phyloP scores from a whole-genome alignment of 2,329 filamentous ascomycete species.

The Exophiala sideris region DNA sequence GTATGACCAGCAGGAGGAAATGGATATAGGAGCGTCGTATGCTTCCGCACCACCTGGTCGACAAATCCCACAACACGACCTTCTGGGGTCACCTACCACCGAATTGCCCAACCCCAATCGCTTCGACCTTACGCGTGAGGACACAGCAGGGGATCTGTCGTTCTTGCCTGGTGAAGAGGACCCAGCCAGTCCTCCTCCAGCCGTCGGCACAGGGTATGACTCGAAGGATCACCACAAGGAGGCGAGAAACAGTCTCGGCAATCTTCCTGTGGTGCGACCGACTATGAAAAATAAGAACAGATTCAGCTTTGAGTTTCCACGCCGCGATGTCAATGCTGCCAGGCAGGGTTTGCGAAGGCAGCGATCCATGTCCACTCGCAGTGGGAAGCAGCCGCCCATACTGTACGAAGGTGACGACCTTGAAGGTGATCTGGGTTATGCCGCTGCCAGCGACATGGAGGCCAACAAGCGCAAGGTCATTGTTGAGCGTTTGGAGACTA shows the following conservation, averaged over 20 bases:
- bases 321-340: constrained; percentile 74
- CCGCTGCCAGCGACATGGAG: constrained; percentile 90
- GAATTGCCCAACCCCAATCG: constrained; percentile 72
- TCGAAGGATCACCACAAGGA: constrained; percentile 26
- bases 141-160: constrained; percentile 37
- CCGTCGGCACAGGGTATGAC: constrained; percentile 30
- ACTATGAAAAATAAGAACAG: constrained; percentile 28
- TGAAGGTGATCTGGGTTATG: constrained; percentile 91
- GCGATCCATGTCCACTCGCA: constrained; percentile 24
- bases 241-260: constrained; percentile 35
- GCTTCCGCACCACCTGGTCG: constrained; percentile 50
- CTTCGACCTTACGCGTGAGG: constrained; percentile 61
- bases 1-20: constrained; percentile 65
- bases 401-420: constrained; percentile 62
- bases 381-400: constrained; percentile 13
- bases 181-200: constrained; percentile 33
- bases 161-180: constrained; percentile 30
- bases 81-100: constrained; percentile 58
- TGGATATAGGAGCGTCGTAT: constrained; percentile 78
- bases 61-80: constrained; percentile 55
- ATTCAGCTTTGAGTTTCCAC: constrained; percentile 32
- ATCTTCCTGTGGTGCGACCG: constrained; percentile 38
- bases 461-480: constrained; percentile 90
- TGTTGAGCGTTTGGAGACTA: constrained; percentile 90
- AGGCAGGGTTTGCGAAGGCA: constrained; percentile 17